Conservation (phyloP, 768 basidiomycete genomes). For the Boletus coccyginus region DNA sequence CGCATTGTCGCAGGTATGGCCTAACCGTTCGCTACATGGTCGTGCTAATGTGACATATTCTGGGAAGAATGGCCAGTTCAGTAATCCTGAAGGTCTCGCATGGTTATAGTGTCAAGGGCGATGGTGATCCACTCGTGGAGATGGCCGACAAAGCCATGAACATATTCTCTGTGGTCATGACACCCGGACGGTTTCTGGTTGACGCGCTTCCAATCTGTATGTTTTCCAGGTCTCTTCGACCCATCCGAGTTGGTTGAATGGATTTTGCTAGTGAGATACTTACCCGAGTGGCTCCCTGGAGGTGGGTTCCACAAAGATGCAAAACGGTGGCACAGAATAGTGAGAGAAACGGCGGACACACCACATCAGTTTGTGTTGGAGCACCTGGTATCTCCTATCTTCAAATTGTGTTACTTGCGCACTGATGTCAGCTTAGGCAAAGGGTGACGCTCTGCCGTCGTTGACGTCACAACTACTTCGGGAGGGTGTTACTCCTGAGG, state of each 20-base stretch:
- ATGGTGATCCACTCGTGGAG: slow-evolving; percentile 33
- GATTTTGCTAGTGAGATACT: slow-evolving; percentile 4
- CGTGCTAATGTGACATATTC: background rate
- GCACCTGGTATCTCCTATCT: slow-evolving; percentile 5
- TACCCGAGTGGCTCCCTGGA: slow-evolving; percentile 18
- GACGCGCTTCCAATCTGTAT: slow-evolving; percentile 5
- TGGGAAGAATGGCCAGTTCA: slow-evolving; percentile 32
- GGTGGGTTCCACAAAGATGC: slow-evolving; percentile 4
- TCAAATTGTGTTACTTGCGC: background rate
- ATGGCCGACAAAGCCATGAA: slow-evolving; percentile 24
- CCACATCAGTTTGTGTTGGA: background rate
- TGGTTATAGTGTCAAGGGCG: slow-evolving; percentile 31
- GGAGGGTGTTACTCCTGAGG: slow-evolving; percentile 3
- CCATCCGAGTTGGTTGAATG: background rate
- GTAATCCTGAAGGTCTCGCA: slow-evolving; percentile 33
- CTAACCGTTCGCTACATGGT: background rate
- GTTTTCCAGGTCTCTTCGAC: background rate
- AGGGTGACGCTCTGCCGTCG: slow-evolving; percentile 5
- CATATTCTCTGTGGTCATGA: slow-evolving; percentile 3
- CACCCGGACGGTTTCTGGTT: slow-evolving; percentile 6
- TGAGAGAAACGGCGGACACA: background rate
- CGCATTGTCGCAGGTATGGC: slow-evolving; percentile 1
- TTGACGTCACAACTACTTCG: slow-evolving; percentile 5
- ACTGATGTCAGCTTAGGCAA: background rate
- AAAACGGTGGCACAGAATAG: background rate